Percentiles rank a stretch among this genome's conserved stretches.
phyloP scores from a whole-genome alignment of 257 asterid genomes.

The Solanum pimpinellifolium region DNA sequence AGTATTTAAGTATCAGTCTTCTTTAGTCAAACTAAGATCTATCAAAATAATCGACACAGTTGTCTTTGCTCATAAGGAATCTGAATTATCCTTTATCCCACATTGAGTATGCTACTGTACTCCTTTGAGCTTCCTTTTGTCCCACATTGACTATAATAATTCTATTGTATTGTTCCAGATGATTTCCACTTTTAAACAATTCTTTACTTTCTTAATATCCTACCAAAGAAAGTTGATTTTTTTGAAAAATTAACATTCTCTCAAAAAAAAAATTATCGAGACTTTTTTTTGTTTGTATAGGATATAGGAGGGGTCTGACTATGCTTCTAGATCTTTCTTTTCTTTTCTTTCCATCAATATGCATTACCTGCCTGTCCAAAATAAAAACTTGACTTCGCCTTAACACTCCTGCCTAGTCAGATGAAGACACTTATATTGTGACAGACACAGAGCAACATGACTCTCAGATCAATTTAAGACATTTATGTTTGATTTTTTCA shows the following conservation, averaged over 20 bases:
- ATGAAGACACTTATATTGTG: background rate
- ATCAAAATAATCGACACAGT: background rate
- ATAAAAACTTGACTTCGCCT: background rate
- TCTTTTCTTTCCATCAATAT: background rate
- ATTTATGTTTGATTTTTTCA: conserved; percentile 18
- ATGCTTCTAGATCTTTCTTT: background rate
- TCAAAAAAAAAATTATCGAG: background rate
- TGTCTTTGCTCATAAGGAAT: background rate
- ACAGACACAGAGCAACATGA: background rate
- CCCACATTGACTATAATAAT: background rate
- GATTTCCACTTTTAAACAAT: background rate
- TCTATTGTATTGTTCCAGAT: background rate
- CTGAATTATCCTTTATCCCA: background rate
- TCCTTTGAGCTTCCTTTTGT: background rate
- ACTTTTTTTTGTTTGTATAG: background rate
- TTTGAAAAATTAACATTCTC: background rate
- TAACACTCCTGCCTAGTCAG: background rate
- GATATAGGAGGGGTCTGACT: background rate
- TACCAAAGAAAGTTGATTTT: background rate
- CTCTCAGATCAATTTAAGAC: background rate
- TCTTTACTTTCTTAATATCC: background rate
- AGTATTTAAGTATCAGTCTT: background rate
- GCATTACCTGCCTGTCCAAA: background rate
- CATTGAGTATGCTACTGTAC: background rate
- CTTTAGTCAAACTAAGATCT: background rate